phyloP scores from a whole-genome alignment of 1,284 basidiomycete genomes.

The Tylopilus sp. region DNA sequence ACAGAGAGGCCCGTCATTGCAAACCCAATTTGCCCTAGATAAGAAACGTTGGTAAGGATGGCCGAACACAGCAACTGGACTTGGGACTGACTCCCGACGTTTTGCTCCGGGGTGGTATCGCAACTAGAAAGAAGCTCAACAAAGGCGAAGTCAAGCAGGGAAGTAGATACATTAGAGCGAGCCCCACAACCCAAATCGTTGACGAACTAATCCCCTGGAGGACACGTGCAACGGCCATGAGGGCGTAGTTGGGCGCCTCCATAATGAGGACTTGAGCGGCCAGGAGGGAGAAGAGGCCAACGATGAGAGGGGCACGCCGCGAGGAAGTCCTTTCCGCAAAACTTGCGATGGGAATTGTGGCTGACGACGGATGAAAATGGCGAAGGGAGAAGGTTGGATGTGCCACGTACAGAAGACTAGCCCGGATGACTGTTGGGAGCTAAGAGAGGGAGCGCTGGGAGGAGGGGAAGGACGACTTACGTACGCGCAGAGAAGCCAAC shows the following conservation, averaged over 20 bases:
- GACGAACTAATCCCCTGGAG: conserved; percentile 71
- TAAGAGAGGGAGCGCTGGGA: neutral
- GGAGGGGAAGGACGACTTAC: conserved; percentile 33
- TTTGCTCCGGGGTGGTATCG: conserved; percentile 58
- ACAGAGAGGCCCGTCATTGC: neutral
- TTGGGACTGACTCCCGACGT: conserved; percentile 28
- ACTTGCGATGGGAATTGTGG: conserved; percentile 66
- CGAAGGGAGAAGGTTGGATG: neutral
- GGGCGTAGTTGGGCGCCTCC: conserved; percentile 64
- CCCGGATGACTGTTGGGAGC: conserved; percentile 40
- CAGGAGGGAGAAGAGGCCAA: conserved; percentile 53
- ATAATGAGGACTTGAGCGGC: conserved; percentile 68
- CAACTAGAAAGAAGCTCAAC: conserved; percentile 41
- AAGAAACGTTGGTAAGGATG: neutral
- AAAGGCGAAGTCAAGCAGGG: neutral
- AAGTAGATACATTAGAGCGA: conserved; percentile 58
- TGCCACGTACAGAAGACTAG: conserved; percentile 45
- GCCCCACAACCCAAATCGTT: conserved; percentile 70
- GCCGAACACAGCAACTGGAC: neutral
- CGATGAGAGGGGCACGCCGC: conserved; percentile 55
- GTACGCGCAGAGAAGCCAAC: conserved; percentile 65
- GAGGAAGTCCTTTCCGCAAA: conserved; percentile 58
- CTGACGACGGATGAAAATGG: conserved; percentile 33
- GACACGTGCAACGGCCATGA: conserved; percentile 69
- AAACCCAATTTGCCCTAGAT: neutral